These are phyloP conservation scores for Brasilioporus rufonigricans DNA, from an alignment of 768 basidiomycete species.

Conservation along the genomic window DNA sequence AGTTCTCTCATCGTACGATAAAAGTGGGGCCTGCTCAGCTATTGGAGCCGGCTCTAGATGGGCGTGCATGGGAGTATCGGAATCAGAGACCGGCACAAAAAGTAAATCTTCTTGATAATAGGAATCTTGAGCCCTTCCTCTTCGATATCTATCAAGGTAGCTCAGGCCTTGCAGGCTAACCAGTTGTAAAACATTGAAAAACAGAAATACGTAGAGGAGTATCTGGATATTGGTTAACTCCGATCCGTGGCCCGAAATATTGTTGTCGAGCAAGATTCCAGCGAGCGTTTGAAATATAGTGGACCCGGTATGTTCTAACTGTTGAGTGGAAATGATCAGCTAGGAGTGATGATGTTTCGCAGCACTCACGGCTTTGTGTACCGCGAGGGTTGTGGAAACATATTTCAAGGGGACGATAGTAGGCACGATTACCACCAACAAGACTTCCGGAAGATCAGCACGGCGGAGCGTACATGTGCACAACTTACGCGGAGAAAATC, in stretches of 20 bases:
- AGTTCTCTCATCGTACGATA: not conserved
- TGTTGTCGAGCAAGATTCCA: slow-evolving; percentile 61
- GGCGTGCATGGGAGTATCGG: not conserved
- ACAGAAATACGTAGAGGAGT: slow-evolving; percentile 55
- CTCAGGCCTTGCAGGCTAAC: slow-evolving; percentile 49
- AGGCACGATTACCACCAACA: slow-evolving; percentile 74
- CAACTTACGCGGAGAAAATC: slow-evolving; percentile 61
- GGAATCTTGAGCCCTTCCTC: slow-evolving; percentile 17
- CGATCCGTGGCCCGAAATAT: not conserved
- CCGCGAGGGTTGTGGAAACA: slow-evolving; percentile 74
- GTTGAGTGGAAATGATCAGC: not conserved
- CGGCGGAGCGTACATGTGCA: not conserved
- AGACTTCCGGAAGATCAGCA: slow-evolving; percentile 40
- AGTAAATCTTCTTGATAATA: slow-evolving; percentile 16
- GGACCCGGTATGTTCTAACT: slow-evolving; percentile 76
- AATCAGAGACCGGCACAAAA: not conserved
- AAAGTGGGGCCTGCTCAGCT: slow-evolving; percentile 15
- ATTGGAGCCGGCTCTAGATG: not conserved
- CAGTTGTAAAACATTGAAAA: slow-evolving; percentile 57
- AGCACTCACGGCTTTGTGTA: slow-evolving; percentile 68
- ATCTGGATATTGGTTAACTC: slow-evolving; percentile 37
- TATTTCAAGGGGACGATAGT: slow-evolving; percentile 68
- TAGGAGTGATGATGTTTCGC: not conserved
- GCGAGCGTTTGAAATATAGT: slow-evolving; percentile 71
- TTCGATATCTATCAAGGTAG: slow-evolving; percentile 45